Evolutionary conservation across 2,329 filamentous ascomycete genomes (phyloP).

Genomic region (Phialophora verrucosa): DNA sequence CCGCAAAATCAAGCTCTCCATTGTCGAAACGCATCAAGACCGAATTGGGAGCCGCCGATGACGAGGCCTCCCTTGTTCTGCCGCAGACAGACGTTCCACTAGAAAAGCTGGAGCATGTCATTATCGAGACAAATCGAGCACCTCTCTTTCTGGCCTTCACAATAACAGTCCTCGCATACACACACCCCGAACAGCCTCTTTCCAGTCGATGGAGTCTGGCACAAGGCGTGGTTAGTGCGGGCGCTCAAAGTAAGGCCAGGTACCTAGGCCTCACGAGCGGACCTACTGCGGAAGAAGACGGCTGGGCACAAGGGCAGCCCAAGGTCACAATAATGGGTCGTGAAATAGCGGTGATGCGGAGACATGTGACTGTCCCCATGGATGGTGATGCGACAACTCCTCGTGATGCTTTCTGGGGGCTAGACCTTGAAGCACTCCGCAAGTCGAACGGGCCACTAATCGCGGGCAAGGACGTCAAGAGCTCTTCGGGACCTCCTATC

Average conservation of each 20-base stretch:
- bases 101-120: conserved; percentile 62
- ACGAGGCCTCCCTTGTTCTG: conserved; percentile 46
- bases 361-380: conserved; percentile 62
- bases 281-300: conserved; percentile 69
- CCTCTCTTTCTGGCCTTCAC: conserved; percentile 83
- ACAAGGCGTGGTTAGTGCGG: conserved; percentile 82
- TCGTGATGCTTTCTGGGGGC: conserved; percentile 60
- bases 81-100: conserved; percentile 39
- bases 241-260: conserved; percentile 76
- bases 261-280: conserved; percentile 73
- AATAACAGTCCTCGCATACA: conserved; percentile 73
- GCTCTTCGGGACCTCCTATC: conserved; percentile 66
- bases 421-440: conserved; percentile 63
- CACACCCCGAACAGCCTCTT: conserved; percentile 82
- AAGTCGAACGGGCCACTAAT: conserved; percentile 49
- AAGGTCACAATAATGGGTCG: conserved; percentile 73
- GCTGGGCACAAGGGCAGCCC: conserved; percentile 77
- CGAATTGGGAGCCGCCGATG: conserved; percentile 41
- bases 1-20: conserved; percentile 45
- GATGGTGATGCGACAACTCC: conserved; percentile 50
- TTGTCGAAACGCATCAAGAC: conserved; percentile 27
- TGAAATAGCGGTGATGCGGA: conserved; percentile 75
- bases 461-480: conserved; percentile 35
- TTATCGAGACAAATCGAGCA: conserved; percentile 76
- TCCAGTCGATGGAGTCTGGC: conserved; percentile 83